Base-by-base conservation (phyloP, 2,329 filamentous ascomycete species). In the Acephala macrosclerotiorum region DNA sequence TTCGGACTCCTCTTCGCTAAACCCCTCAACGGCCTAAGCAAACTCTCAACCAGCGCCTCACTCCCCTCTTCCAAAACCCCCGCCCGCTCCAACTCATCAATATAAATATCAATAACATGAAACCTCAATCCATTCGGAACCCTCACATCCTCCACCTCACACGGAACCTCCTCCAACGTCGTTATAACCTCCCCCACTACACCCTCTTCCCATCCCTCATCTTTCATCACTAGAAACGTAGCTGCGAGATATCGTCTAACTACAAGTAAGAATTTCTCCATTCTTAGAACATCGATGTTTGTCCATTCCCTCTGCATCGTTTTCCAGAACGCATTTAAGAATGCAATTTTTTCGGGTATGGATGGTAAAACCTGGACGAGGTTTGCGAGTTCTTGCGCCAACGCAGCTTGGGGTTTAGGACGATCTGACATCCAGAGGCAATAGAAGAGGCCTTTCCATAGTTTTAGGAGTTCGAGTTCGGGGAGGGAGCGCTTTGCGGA, bases 391-490 rank as follows among this genome's bases (percentile, higher is more conserved):
- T 94, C 90, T 71, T 84, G 81, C 72, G 92, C 91, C 55, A 98
- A 90, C 51, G 87, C 87, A 82, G 97, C 94, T 82, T 97, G 95
- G 2, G 92, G 90, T n/a, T 89, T 81, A 12, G 94, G 90, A 57
- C 94, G 92, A 83, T 97, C 94, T 78, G 91, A 93, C 89, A 97
- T 96, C 91, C 93, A 97, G 75, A 96, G 87, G 75, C 90, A 91
- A 84, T 94, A 97, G 83, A 96, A 97, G 22, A 98, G 87, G 5
- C 94, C 95, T 77, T 96, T 97, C 93, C 94, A 97, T 70, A 98
- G 86, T 82, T 97, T 97, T 67, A 95, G 83, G 58, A 93, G 83
- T 70, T 97, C 94, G 71, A 91, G 78, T 47, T 87, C 82, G 20
- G 87, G 81, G 67, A 97, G 87, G 61, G 84, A 77, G 62, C 81